Percentiles rank a stretch among this genome's conserved stretches.
Conservation (phyloP, 2,329 filamentous ascomycete genomes). For the Cadophora sp. region DNA sequence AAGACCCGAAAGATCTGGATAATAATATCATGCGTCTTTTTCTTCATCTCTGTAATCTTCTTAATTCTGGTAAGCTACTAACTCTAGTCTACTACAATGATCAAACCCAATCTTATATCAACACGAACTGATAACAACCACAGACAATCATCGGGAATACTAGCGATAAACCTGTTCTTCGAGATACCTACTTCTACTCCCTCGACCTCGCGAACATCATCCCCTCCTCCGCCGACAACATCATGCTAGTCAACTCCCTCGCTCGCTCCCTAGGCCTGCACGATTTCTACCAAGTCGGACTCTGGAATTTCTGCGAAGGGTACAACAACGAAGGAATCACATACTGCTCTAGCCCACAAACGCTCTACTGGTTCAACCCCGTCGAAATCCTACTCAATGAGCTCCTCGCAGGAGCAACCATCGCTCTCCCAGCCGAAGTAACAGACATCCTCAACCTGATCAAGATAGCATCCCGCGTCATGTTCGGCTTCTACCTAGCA, state of each 20-base stretch:
- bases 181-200: conserved; percentile 81
- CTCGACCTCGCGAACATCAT: conserved; percentile 80
- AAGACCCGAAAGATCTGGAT: conserved; percentile 61
- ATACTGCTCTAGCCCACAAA: conserved; percentile 71
- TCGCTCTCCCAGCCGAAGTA: conserved; percentile 79
- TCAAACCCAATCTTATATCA: background rate
- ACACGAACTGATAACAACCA: background rate
- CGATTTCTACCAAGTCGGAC: conserved; percentile 91
- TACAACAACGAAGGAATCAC: conserved; percentile 79
- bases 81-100: background rate
- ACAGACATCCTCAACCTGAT: conserved; percentile 77
- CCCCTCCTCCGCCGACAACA: conserved; percentile 46
- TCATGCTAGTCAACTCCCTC: conserved; percentile 87
- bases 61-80: conserved; percentile 69
- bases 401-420: conserved; percentile 81
- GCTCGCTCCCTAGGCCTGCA: conserved; percentile 86
- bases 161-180: conserved; percentile 64
- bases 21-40: conserved; percentile 70
- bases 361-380: conserved; percentile 90
- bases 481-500: conserved; percentile 88
- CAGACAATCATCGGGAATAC: conserved; percentile 76
- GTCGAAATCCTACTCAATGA: conserved; percentile 81
- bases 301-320: conserved; percentile 94
- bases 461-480: conserved; percentile 76
- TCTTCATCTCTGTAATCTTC: conserved; percentile 78